A percentile compares a stretch with the other conserved stretches of the same genome.
Evolutionary conservation across 2,329 filamentous ascomycete species (phyloP).

Genomic region (Camptophora hylomeconis): DNA sequence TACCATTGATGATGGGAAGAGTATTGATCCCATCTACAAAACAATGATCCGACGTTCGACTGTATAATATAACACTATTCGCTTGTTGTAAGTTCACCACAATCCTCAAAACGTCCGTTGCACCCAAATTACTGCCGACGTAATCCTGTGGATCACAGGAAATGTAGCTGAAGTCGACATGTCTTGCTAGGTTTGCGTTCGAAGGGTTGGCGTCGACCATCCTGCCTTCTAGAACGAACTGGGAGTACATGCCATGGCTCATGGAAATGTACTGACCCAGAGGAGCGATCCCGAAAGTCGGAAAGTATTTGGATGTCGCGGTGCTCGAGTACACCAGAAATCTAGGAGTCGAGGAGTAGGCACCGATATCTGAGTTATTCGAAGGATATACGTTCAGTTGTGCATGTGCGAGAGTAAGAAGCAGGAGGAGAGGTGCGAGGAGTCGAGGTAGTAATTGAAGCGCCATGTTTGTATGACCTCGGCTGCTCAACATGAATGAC

Average conservation of each 20-base stretch:
- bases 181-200: slow-evolving; percentile 12
- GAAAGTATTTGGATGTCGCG: too few species aligned
- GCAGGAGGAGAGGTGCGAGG: too few species aligned
- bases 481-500: too few species aligned
- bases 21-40: slow-evolving; percentile 19
- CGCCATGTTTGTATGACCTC: too few species aligned
- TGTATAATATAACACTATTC: slow-evolving; percentile 28
- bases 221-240: slow-evolving; percentile 8
- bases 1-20: slow-evolving; percentile 19
- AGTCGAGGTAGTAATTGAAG: too few species aligned
- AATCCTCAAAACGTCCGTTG: slow-evolving; percentile 22
- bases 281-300: too few species aligned
- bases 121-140: slow-evolving; percentile 25
- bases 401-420: too few species aligned
- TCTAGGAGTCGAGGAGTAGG: too few species aligned
- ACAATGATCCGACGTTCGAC: slow-evolving; percentile 25
- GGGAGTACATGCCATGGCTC: slow-evolving; percentile 8
- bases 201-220: slow-evolving; percentile 12
- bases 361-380: too few species aligned
- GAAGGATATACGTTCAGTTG: too few species aligned
- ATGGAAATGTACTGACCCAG: slow-evolving; percentile 11
- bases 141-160: slow-evolving; percentile 29
- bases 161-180: slow-evolving; percentile 24
- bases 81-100: slow-evolving; percentile 21
- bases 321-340: too few species aligned